phyloP scores from a whole-genome alignment of 2,329 filamentous ascomycete species.

The Fusarium sororula region DNA sequence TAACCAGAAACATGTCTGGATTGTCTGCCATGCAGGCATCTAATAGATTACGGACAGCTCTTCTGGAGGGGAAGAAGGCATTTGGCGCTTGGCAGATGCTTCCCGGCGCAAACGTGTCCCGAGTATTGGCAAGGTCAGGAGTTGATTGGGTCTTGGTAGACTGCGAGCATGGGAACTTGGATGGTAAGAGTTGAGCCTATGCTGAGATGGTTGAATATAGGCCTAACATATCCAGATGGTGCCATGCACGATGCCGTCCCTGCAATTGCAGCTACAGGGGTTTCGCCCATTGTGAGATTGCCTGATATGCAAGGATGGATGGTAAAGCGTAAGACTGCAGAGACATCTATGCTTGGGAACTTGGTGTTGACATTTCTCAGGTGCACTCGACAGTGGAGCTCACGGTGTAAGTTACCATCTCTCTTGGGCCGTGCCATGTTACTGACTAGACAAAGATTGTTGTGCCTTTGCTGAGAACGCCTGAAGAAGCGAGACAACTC shows the following conservation, averaged over 20 bases:
- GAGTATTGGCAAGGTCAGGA: conserved; percentile 67
- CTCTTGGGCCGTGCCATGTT: neutral
- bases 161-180: conserved; percentile 63
- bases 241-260: conserved; percentile 64
- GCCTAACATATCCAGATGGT: conserved; percentile 47
- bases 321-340: conserved; percentile 51
- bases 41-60: conserved; percentile 60
- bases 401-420: conserved; percentile 54
- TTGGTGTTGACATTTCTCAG: conserved; percentile 28
- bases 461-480: conserved; percentile 56
- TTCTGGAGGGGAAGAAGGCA: conserved; percentile 58
- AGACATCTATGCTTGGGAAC: neutral
- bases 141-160: conserved; percentile 73
- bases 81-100: conserved; percentile 72
- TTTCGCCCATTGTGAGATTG: conserved; percentile 58
- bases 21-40: conserved; percentile 52
- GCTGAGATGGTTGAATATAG: neutral
- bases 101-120: conserved; percentile 67
- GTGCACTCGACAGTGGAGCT: conserved; percentile 61
- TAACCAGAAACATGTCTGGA: conserved; percentile 18
- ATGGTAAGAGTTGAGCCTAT: conserved; percentile 46
- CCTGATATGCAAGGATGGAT: conserved; percentile 60
- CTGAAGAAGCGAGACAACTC: conserved; percentile 55
- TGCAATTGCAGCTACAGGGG: conserved; percentile 58
- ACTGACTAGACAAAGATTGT: conserved; percentile 50